phyloP scores from a whole-genome alignment of 441 rosid genomes.

The Iberis amara region DNA sequence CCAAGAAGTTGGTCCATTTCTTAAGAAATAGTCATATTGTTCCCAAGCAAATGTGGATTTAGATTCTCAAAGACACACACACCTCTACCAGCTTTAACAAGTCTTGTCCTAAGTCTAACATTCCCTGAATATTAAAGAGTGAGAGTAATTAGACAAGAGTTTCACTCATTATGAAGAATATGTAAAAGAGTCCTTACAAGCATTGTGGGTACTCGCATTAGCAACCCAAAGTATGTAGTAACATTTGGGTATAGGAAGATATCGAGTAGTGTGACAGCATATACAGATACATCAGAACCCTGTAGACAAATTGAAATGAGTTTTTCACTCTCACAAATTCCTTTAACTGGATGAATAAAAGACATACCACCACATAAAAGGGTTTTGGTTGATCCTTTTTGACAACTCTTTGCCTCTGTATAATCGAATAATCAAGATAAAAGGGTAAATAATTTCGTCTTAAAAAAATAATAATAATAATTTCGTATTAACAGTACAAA shows the following conservation, averaged over 20 bases:
- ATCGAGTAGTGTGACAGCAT: slow-evolving; percentile 68
- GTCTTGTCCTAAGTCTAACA: slow-evolving; percentile 52
- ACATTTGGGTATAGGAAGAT: slow-evolving; percentile 65
- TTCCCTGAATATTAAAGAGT: slow-evolving; percentile 39
- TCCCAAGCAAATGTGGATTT: slow-evolving; percentile 11
- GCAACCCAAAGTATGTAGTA: slow-evolving; percentile 46
- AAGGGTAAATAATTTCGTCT: neutral
- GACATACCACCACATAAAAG: slow-evolving; percentile 40
- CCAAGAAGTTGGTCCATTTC: slow-evolving; percentile 2
- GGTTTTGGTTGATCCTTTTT: slow-evolving; percentile 40
- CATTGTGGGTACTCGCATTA: slow-evolving; percentile 68
- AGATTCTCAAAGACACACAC: slow-evolving; percentile 14
- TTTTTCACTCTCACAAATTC: slow-evolving; percentile 6
- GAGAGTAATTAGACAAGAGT: slow-evolving; percentile 8
- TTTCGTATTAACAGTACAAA: too few species aligned
- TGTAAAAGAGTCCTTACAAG: slow-evolving; percentile 36
- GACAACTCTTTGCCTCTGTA: slow-evolving; percentile 41
- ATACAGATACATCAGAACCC: slow-evolving; percentile 85
- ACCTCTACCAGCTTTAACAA: slow-evolving; percentile 53
- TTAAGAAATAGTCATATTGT: slow-evolving; percentile 4
- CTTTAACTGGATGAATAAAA: neutral
- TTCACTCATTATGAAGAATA: slow-evolving; percentile 5
- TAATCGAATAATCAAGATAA: slow-evolving; percentile 9
- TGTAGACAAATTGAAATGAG: slow-evolving; percentile 21
- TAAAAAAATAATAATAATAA: too few species aligned